Conservation (phyloP, 2,329 filamentous ascomycete species). For the Clonostachys chloroleuca region DNA sequence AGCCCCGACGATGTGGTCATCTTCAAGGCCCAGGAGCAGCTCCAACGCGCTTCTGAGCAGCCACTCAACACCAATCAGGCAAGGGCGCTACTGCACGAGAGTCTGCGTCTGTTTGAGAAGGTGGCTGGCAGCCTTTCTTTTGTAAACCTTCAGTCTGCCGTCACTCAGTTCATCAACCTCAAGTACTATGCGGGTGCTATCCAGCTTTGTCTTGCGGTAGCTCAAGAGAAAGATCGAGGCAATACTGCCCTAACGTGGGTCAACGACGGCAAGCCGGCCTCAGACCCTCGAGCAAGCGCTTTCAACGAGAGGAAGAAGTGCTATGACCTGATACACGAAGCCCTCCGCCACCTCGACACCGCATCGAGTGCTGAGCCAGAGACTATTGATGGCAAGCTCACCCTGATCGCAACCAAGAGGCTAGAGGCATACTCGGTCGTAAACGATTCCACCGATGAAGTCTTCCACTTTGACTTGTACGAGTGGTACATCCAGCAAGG, state of each 20-base stretch:
- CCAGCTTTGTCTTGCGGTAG: conserved; percentile 78
- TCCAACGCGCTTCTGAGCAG: conserved; percentile 83
- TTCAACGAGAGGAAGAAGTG: conserved; percentile 72
- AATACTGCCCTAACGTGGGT: conserved; percentile 84
- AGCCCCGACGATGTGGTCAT: conserved; percentile 95
- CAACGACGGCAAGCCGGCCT: conserved; percentile 70
- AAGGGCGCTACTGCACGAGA: conserved; percentile 80
- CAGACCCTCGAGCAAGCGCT: conserved; percentile 48
- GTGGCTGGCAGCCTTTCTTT: conserved; percentile 80
- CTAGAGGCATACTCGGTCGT: conserved; percentile 89
- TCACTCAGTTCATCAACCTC: conserved; percentile 73
- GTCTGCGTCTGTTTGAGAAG: conserved; percentile 80
- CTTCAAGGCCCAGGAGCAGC: conserved; percentile 94
- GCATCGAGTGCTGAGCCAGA: conserved; percentile 66
- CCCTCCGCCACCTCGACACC: conserved; percentile 72
- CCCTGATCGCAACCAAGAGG: conserved; percentile 71
- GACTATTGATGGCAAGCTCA: conserved; percentile 72
- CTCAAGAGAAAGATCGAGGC: conserved; percentile 78
- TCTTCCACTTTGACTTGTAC: conserved; percentile 95
- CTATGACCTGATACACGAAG: conserved; percentile 83
- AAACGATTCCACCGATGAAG: conserved; percentile 81
- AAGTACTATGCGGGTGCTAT: conserved; percentile 94
- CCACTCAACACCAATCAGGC: conserved; percentile 70
- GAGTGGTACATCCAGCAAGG: conserved; percentile 91
- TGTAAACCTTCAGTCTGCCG: conserved; percentile 73